Base-by-base conservation (phyloP, 2,329 filamentous ascomycete genomes). In the Neonectria punicea region DNA sequence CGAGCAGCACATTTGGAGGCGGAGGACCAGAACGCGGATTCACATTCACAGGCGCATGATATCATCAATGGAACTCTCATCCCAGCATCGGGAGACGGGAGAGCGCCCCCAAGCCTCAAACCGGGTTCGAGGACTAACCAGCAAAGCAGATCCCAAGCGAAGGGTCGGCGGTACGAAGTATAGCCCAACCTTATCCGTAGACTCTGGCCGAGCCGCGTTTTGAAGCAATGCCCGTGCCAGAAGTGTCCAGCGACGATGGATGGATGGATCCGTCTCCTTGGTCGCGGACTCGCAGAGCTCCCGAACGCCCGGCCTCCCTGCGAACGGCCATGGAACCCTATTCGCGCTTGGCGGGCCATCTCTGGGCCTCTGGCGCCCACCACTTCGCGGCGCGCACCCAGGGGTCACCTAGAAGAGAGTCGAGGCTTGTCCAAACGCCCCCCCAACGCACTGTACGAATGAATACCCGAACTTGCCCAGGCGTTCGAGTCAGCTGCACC, bases 401-500 rank as follows among this genome's bases (percentile, higher is more conserved):
- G 47, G 54, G 43, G 55, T 61, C 65, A 56, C 65, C 58, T 63
- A 62, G n/a, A 59, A 49, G 51, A 57, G 54, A 30, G 32, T 34
- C 32, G 32, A 13, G 10, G 32, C 32, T 11, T 34, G 9, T 10
- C 32, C 32, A 34, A 13, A 34, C 43, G 49, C 25, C 18, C 54
- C 54, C 25, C 22, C 22, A 36, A 18, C 14, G 34, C 34, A 36
- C 34, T 36, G 34, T 36, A 36, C 34, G 34, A 36, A 36, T 36
- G 34, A 34, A 34, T 34, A 34, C 32, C 34, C 5, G 13, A 36
- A 36, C 49, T 32, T 55, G 43, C 49, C 56, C 59, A 67, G 68
- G 66, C 55, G 70, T 74, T 73, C 63, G 69, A 74, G 70, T 74
- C 72, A 74, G 65, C 68, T 67, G 66, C 57, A 70, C 69, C 69